Evolutionary conservation across 2,329 filamentous ascomycete species (phyloP).

Genomic region (Chrysosporium queenslandicum): DNA sequence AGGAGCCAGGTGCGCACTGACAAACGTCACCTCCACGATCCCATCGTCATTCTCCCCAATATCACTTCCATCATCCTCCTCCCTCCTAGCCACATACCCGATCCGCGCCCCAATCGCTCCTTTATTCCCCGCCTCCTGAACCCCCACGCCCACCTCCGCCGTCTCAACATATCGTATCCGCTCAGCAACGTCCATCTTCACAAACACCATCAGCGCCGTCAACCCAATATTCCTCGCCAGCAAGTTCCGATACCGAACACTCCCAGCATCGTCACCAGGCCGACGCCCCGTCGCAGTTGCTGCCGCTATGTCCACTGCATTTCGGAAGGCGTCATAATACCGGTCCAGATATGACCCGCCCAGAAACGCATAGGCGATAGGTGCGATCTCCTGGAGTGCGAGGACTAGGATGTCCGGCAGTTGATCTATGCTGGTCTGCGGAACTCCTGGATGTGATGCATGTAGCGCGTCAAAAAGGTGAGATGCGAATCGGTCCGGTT

Average conservation of each 20-base stretch:
- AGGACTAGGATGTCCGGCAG: constrained; percentile 59
- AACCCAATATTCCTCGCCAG: constrained; percentile 69
- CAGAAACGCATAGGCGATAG: constrained; percentile 73
- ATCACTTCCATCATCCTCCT: constrained; percentile 24
- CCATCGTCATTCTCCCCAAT: constrained; percentile 24
- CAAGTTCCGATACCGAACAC: constrained; percentile 57
- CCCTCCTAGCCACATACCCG: constrained; percentile 42
- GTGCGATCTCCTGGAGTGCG: constrained; percentile 78
- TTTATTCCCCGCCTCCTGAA: constrained; percentile 89
- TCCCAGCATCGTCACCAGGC: constrained; percentile 12
- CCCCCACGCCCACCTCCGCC: constrained; percentile 75
- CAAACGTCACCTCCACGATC: constrained; percentile 61
- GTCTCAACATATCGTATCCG: constrained; percentile 58
- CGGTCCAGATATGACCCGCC: constrained; percentile 67
- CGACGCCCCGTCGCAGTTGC: too few relatives aligned
- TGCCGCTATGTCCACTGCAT: constrained; percentile 59
- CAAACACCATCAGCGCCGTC: constrained; percentile 82
- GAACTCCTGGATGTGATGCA: constrained; percentile 35
- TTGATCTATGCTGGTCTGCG: constrained; percentile 31
- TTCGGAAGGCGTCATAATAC: constrained; percentile 62
- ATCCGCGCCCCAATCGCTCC: constrained; percentile 75
- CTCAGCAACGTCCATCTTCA: constrained; percentile 48
- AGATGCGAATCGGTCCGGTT: constrained; percentile 58
- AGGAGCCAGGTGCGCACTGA: constrained; percentile 77
- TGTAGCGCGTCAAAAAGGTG: constrained; percentile 55